phyloP scores from a whole-genome alignment of 2,329 filamentous ascomycete species.

The Aspergillus vadensis region DNA sequence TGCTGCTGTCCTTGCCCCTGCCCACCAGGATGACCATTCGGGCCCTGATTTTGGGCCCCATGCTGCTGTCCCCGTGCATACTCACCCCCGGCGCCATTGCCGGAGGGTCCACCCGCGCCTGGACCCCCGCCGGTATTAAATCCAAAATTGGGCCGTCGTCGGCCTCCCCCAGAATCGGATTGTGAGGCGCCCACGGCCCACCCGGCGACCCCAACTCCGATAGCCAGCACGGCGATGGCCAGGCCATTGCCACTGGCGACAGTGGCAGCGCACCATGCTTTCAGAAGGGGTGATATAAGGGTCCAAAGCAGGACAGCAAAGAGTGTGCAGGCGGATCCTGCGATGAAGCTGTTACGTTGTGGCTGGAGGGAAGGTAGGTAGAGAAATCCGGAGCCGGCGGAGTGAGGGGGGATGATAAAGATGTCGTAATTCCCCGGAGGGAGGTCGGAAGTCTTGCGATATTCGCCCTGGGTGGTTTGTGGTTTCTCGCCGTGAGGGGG shows the following conservation, averaged over 20 bases:
- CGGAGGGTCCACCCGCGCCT: background rate
- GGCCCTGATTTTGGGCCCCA: background rate
- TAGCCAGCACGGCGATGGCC: slow-evolving; percentile 70
- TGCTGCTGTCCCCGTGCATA: background rate
- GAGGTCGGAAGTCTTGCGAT: slow-evolving; percentile 58
- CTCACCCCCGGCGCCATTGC: background rate
- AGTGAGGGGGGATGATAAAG: slow-evolving; percentile 92
- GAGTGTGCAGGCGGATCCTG: slow-evolving; percentile 78
- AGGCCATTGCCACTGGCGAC: slow-evolving; percentile 72
- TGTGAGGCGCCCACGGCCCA: slow-evolving; percentile 75
- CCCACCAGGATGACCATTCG: background rate
- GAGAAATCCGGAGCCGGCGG: slow-evolving; percentile 82
- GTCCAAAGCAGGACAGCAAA: slow-evolving; percentile 72
- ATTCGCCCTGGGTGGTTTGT: slow-evolving; percentile 60
- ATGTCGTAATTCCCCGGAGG: slow-evolving; percentile 95
- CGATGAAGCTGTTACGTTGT: slow-evolving; percentile 86
- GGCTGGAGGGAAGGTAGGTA: slow-evolving; percentile 89
- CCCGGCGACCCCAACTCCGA: slow-evolving; percentile 73
- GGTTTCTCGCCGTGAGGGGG: slow-evolving; percentile 83
- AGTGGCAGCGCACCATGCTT: slow-evolving; percentile 71
- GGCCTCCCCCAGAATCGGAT: slow-evolving; percentile 33
- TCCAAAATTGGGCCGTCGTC: slow-evolving; percentile 22
- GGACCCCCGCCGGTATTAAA: slow-evolving; percentile 8
- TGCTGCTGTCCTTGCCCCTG: slow-evolving; percentile 29
- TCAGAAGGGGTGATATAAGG: slow-evolving; percentile 71